Base-by-base conservation (phyloP, 2,329 filamentous ascomycete species). In the Diplodia mutila region DNA sequence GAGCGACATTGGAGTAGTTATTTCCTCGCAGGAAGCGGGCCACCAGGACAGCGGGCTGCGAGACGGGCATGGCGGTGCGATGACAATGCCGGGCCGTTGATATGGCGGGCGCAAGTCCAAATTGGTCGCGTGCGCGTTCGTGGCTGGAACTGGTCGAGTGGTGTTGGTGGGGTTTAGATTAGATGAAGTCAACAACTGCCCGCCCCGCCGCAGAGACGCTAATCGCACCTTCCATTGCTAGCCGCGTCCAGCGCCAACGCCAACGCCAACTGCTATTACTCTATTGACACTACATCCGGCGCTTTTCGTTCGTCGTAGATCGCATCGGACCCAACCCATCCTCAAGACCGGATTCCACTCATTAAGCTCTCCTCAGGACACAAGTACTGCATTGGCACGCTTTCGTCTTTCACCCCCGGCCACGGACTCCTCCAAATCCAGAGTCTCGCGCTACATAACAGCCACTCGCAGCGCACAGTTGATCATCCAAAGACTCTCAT, bases 11-110 rank as follows among this genome's bases (percentile, higher is more conserved):
- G 52, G 72, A 73, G 67, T 80, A 82, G 42, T 77, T 78, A 69
- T 79, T 80, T 4, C 75, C 70, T 54, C 75, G 75, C 27, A 82
- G 73, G 61, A 77, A 83, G 4, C 76, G 77, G 27, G 81, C 81
- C 21, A 83, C 79, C 14, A 82, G 73, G 51, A 81, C 75, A 37
- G 76, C 74, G 12, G 80, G 78, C 12, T 79, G 80, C 12, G 75
- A 75, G n/a, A 78, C 11, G 12, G 53, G 14, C 64, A 66, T 66
- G 3, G 34, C 46, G 25, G 27, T 11, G 25, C 12, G n/a, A 34
- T 18, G 18, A 18, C 21, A 46, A 18, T 11, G 27, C 18, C 3
- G 55, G 12, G 53, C 29, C 11, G 29, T 21, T 8, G 32, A 16
- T 8, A 21, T 8, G n/a, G 29, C 32, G 18, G 21, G 27, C 27